These are phyloP conservation scores for Pulveroboletus sp. DNA, from an alignment of 768 basidiomycete genomes.

Conservation along the genomic window DNA sequence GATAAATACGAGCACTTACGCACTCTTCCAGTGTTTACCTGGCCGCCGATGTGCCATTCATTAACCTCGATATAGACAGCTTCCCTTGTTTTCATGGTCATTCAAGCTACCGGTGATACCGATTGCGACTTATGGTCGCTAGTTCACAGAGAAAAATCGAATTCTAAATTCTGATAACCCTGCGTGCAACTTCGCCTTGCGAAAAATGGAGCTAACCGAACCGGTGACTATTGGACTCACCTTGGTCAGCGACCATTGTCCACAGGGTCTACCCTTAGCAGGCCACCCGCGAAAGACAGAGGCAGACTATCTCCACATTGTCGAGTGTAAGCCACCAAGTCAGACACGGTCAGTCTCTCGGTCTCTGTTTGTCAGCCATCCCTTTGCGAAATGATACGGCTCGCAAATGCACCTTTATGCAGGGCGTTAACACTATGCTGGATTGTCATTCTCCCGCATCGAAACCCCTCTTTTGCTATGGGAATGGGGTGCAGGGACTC, in stretches of 20 bases:
- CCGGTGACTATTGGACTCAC: not conserved
- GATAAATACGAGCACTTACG: not conserved
- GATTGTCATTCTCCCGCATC: not conserved
- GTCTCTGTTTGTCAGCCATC: too few species aligned
- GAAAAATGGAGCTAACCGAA: slow-evolving; percentile 23
- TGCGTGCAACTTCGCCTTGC: slow-evolving; percentile 3
- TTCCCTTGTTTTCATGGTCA: not conserved
- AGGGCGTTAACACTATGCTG: too few species aligned
- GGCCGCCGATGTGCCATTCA: not conserved
- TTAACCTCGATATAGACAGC: slow-evolving; percentile 9
- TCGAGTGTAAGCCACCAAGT: not conserved
- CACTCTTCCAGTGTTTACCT: not conserved
- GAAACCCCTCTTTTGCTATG: not conserved
- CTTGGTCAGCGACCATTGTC: too few species aligned
- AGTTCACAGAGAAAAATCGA: too few species aligned
- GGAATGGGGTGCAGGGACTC: not conserved
- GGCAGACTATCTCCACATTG: slow-evolving; percentile 20
- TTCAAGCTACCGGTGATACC: not conserved
- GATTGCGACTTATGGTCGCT: too few species aligned
- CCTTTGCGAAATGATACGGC: too few species aligned
- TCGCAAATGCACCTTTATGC: too few species aligned
- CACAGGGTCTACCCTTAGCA: not conserved
- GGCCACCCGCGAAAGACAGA: slow-evolving; percentile 13
- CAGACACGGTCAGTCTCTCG: slow-evolving; percentile 8
- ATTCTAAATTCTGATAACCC: not conserved